Evolutionary conservation across 805 yeast species (phyloP).

Genomic region (Metschnikowia arizonensis): DNA sequence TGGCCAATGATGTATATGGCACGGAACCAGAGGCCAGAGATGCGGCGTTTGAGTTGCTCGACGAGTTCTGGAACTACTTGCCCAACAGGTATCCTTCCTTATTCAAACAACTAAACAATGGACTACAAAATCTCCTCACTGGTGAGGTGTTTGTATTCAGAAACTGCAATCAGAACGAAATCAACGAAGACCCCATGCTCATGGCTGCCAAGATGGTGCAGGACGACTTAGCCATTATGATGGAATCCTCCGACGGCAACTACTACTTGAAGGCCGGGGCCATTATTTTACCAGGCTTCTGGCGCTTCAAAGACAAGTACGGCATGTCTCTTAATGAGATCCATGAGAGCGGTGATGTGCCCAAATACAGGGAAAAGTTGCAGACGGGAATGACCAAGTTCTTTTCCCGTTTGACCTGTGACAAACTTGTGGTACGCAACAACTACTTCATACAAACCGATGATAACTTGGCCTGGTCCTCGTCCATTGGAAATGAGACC

Average conservation of each 20-base stretch:
- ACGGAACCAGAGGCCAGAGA: slow-evolving; percentile 48
- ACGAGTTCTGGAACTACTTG: slow-evolving; percentile 49
- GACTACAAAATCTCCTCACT: slow-evolving; percentile 49
- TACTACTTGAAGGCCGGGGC: slow-evolving; percentile 59
- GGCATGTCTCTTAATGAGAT: slow-evolving; percentile 52
- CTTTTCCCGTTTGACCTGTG: slow-evolving; percentile 52
- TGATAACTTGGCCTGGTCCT: slow-evolving; percentile 59
- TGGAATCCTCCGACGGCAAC: slow-evolving; percentile 55
- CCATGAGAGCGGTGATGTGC: slow-evolving; percentile 67
- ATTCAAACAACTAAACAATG: slow-evolving; percentile 43
- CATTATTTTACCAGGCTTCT: slow-evolving; percentile 62
- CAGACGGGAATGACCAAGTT: slow-evolving; percentile 64
- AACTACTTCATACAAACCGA: slow-evolving; percentile 66
- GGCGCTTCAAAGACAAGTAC: slow-evolving; percentile 62
- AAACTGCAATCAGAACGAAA: slow-evolving; percentile 11
- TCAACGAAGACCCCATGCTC: slow-evolving; percentile 50
- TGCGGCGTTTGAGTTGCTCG: slow-evolving; percentile 54
- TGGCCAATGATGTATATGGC: slow-evolving; percentile 46
- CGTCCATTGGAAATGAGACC: slow-evolving; percentile 55
- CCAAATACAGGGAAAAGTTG: slow-evolving; percentile 56
- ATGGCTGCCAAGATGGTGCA: slow-evolving; percentile 57
- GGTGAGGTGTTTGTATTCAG: slow-evolving; percentile 45
- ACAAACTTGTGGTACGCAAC: slow-evolving; percentile 63
- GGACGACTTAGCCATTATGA: slow-evolving; percentile 66
- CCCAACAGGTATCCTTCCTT: slow-evolving; percentile 57